Evolutionary conservation across 163 green algal species (phyloP).

Genomic region (Scenedesmus sp.): DNA sequence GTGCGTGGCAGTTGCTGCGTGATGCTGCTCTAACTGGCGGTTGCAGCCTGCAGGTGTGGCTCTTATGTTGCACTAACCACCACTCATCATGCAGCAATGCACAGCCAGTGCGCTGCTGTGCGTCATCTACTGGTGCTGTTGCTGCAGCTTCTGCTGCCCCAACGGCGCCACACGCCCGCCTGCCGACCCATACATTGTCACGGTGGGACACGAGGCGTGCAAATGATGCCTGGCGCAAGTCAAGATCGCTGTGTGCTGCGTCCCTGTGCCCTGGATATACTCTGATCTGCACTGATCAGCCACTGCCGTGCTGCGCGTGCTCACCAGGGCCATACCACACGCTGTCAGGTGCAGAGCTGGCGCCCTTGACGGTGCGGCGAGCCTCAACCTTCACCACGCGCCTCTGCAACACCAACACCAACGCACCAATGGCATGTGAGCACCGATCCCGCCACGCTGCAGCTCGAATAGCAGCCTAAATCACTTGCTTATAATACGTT

Average conservation of each 20-base stretch:
- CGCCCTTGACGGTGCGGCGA: slow-evolving; percentile 55
- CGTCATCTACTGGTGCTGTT: not conserved
- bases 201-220: not conserved
- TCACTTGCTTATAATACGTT: no score
- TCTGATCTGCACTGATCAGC: not conserved
- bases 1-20: no score
- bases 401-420: slow-evolving; percentile 27
- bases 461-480: not conserved
- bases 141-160: not conserved
- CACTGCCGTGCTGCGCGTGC: not conserved
- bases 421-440: not conserved
- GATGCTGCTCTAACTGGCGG: no score
- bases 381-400: slow-evolving; percentile 45
- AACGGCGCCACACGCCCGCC: not conserved
- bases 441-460: not conserved
- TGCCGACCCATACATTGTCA: not conserved
- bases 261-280: not conserved
- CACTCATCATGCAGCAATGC: not conserved
- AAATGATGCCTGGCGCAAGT: not conserved
- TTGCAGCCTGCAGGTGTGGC: no score
- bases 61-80: no score
- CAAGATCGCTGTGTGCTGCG: not conserved
- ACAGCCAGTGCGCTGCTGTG: not conserved
- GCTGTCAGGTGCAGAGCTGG: slow-evolving; percentile 23
- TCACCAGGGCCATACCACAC: slow-evolving; percentile 56